A percentile compares a stretch with the other conserved stretches of the same genome.
Conservation (phyloP, 2,329 filamentous ascomycete species). For the Botrytis fabae region DNA sequence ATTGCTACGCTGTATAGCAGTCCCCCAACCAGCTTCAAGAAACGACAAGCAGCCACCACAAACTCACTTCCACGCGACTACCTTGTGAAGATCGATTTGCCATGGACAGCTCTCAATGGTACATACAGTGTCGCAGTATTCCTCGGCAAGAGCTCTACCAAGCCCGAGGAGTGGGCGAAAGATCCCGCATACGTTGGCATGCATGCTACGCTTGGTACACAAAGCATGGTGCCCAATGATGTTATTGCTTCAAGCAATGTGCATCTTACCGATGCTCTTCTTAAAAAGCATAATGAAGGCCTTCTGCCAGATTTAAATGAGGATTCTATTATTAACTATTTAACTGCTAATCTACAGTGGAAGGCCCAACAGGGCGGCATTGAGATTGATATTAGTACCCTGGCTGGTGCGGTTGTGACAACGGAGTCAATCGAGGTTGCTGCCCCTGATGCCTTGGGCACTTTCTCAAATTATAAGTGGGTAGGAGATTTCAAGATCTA, state of each 20-base stretch:
- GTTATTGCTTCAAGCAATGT: conserved; percentile 42
- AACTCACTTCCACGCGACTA: conserved; percentile 36
- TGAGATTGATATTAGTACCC: conserved; percentile 9
- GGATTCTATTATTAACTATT: conserved; percentile 35
- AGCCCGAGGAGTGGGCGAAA: conserved; percentile 28
- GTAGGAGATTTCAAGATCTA: conserved; percentile 20
- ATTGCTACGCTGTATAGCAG: conserved; percentile 19
- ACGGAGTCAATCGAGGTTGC: conserved; percentile 16
- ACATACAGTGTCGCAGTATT: conserved; percentile 42
- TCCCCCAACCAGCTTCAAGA: background rate
- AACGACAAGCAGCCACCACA: conserved; percentile 6
- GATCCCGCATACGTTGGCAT: conserved; percentile 20
- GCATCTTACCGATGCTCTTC: conserved; percentile 42
- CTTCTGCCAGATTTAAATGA: conserved; percentile 34
- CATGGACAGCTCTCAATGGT: conserved; percentile 38
- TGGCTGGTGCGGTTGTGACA: conserved; percentile 3
- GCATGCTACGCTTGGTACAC: conserved; percentile 14
- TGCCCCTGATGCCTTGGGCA: conserved; percentile 6
- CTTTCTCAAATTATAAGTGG: conserved; percentile 20
- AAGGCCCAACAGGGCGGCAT: conserved; percentile 23
- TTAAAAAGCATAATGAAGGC: conserved; percentile 35
- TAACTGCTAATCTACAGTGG: conserved; percentile 35
- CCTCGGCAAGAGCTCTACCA: conserved; percentile 38
- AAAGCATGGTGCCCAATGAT: conserved; percentile 14
- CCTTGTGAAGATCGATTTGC: conserved; percentile 39